Percentiles rank a stretch among this genome's conserved stretches.
Conservation (phyloP, 352 stramenopile genomes). For the Globisporangium middletonii region DNA sequence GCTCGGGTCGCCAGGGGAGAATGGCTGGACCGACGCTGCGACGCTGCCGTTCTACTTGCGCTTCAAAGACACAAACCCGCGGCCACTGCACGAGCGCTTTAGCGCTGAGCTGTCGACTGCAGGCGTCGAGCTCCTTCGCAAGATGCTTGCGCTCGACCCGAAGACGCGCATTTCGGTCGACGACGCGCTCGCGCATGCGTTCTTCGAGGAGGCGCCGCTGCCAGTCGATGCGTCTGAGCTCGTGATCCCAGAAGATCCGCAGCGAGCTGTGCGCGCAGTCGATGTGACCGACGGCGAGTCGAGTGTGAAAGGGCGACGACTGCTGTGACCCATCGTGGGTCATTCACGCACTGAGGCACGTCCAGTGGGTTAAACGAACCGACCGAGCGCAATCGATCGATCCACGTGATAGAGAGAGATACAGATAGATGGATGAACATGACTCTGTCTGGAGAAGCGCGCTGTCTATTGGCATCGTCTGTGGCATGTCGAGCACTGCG, state of each 20-base stretch:
- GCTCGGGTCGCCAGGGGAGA: conserved; percentile 58
- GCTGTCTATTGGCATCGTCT: too few species aligned
- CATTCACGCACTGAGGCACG: too few species aligned
- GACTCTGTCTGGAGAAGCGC: too few species aligned
- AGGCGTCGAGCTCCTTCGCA: conserved; percentile 45
- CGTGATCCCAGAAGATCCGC: conserved; percentile 23
- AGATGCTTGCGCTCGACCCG: conserved; percentile 52
- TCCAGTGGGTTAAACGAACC: too few species aligned
- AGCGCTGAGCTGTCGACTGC: conserved; percentile 31
- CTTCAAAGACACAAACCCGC: conserved; percentile 66
- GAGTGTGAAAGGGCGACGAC: too few species aligned
- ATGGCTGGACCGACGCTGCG: conserved; percentile 47
- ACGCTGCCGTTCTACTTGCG: conserved; percentile 64
- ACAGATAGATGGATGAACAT: too few species aligned
- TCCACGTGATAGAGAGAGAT: too few species aligned
- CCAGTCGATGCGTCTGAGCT: conserved; percentile 17
- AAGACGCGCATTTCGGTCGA: conserved; percentile 47
- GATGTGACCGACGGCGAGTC: too few species aligned
- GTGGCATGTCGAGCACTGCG: too few species aligned
- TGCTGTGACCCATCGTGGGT: not conserved
- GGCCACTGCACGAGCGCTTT: conserved; percentile 52
- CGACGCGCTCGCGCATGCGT: conserved; percentile 51
- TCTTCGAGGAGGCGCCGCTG: conserved; percentile 51
- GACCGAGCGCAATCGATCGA: too few species aligned
- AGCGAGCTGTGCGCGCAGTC: not conserved